A percentile compares a stretch with the other conserved stretches of the same genome.
Conservation (phyloP, 1,139 yeast genomes). For the Saccharomyces hybrid region DNA sequence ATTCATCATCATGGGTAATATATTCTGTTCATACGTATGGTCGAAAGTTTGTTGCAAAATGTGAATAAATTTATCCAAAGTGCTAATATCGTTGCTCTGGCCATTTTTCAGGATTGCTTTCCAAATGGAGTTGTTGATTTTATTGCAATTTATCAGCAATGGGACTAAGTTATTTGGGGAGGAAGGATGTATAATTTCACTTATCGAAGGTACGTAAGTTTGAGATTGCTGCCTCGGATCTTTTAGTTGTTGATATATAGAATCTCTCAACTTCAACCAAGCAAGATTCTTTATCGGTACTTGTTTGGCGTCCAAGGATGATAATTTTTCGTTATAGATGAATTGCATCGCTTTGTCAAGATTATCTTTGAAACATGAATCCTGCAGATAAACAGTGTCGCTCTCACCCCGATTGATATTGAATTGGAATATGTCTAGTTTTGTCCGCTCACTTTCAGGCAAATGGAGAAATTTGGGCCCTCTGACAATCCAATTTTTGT, state of each 20-base stretch:
- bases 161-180: constrained; percentile 13
- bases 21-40: constrained; percentile 21
- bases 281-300: constrained; percentile 11
- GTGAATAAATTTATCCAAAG: constrained; percentile 13
- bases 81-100: constrained; percentile 3
- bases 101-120: constrained; percentile 4
- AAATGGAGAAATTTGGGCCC: constrained; percentile 13
- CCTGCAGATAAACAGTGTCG: constrained; percentile 10
- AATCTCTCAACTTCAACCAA: constrained; percentile 24
- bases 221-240: constrained; percentile 3
- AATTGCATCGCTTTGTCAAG: constrained; percentile 14
- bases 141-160: constrained; percentile 14
- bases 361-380: constrained; percentile 10
- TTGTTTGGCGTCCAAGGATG: constrained; percentile 7
- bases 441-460: constrained; percentile 13
- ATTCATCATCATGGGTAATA: constrained; percentile 17
- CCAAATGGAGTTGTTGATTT: constrained; percentile 12
- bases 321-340: constrained; percentile 16
- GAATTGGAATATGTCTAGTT: constrained; percentile 5
- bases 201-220: constrained; percentile 8
- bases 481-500: constrained; percentile 14
- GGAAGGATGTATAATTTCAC: constrained; percentile 16
- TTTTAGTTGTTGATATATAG: constrained; percentile 17
- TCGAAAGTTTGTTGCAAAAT: constrained; percentile 16
- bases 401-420: constrained; percentile 4